phyloP scores from a whole-genome alignment of 179 eudicot species.

The Carnegiea gigantea region DNA sequence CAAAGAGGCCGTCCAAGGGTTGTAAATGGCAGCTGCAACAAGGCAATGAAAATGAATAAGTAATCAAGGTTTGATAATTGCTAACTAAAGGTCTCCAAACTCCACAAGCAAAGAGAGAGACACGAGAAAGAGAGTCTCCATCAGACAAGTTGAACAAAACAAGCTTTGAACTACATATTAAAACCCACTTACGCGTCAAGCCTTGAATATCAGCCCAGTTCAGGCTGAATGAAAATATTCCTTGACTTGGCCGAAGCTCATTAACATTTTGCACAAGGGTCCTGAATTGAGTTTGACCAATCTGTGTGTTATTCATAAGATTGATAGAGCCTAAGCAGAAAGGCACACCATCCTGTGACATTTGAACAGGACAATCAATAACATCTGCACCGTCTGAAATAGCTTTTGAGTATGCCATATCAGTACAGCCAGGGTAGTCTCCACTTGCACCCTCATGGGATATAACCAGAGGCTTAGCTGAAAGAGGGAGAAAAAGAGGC shows the following conservation, averaged over 20 bases:
- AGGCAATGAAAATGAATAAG: constrained; percentile 7
- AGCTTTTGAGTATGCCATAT: constrained; percentile 68
- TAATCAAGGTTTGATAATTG: neutral
- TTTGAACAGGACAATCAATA: constrained; percentile 88
- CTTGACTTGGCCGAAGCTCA: constrained; percentile 48
- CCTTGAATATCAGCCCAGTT: constrained; percentile 69
- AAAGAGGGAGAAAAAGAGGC: constrained; percentile 16
- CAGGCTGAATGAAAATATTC: constrained; percentile 71
- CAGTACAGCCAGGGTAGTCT: constrained; percentile 83
- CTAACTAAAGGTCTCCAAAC: neutral
- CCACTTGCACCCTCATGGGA: constrained; percentile 90
- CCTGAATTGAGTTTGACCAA: constrained; percentile 45
- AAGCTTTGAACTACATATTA: neutral
- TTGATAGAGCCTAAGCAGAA: constrained; percentile 74
- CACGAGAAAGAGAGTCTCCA: neutral
- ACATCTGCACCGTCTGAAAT: constrained; percentile 84
- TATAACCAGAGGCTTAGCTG: constrained; percentile 69
- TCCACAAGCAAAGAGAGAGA: neutral
- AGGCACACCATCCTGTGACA: constrained; percentile 73
- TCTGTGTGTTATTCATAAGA: constrained; percentile 60
- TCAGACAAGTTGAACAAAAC: neutral
- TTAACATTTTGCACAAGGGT: constrained; percentile 32
- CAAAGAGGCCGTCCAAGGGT: constrained; percentile 36
- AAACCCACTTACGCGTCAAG: constrained; percentile 57
- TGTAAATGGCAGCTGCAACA: constrained; percentile 68